Evolutionary conservation across 2,329 filamentous ascomycete species (phyloP), one percentile per base, ranked within the genome.

Genomic region (Penicillium sp.): DNA sequence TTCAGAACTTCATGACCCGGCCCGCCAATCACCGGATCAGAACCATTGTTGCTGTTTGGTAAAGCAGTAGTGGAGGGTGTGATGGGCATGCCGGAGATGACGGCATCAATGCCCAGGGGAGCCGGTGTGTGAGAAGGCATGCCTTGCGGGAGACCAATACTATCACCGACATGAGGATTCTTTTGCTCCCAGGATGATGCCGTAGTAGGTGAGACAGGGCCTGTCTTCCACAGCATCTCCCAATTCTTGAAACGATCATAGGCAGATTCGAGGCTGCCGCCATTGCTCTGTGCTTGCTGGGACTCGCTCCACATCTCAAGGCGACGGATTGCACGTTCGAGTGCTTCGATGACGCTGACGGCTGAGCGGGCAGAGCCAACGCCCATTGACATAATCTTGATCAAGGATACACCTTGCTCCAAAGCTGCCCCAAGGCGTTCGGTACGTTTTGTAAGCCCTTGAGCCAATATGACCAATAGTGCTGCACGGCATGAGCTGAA

Each of bases 401-500:
- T 80, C 63, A 83, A 74, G 7, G 74, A 74, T 65, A 83, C 77
- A 8, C 81, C 81, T 39, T 80, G 78, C n/a, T 79, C 71, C 3
- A 83, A 69, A 9, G 76, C 75, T 42, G 79, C 77, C 26, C 78
- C 77, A 13, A 81, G 74, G 31, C 74, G 64, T 54, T 77, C 73
- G 1, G 75, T 76, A 14, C 74, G 72, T 48, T 76, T 75, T 3
- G 72, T 75, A 19, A 77, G 58, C 19, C 72, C 74, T 45, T 76
- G 74, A 0, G 75, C 75, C 7, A 77, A 60, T 16, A 77, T 75
- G 27, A 84, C 81, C 3, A 84, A 73, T 6, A 84, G 70, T 9
- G 82, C 81, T 10, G 81, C 81, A 43, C 82, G 81, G 50, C 81
- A 83, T 3, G 82, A 80, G 64, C 80, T 82, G 64, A 83, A 84